These are phyloP conservation scores for Colletotrichum higginsianum DNA, from an alignment of 2,329 filamentous ascomycete genomes.

Conservation along the genomic window DNA sequence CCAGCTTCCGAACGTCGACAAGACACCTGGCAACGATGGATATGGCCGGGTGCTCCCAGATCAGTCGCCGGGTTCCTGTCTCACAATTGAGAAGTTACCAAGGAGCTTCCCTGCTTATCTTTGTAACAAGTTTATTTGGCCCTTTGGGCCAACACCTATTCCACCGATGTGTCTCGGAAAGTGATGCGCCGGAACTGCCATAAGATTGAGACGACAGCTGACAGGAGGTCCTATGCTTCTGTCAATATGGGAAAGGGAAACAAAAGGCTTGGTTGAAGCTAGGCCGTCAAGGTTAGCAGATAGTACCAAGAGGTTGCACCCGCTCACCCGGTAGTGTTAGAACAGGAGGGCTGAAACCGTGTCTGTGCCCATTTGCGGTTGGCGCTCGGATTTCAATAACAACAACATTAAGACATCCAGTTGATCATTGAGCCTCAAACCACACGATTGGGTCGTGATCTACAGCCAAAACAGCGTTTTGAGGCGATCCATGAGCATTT, in stretches of 20 bases:
- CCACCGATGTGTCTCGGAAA: slow-evolving; percentile 25
- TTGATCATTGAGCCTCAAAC: slow-evolving; percentile 25
- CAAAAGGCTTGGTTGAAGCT: background rate
- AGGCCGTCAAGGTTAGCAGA: background rate
- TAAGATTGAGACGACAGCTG: slow-evolving; percentile 35
- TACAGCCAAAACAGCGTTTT: slow-evolving; percentile 2
- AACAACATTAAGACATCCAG: slow-evolving; percentile 5
- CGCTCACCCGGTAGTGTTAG: background rate
- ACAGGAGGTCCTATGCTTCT: slow-evolving; percentile 27
- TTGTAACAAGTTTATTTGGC: slow-evolving; percentile 32
- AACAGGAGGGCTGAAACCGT: slow-evolving; percentile 16
- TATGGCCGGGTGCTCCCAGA: background rate
- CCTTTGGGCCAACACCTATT: background rate
- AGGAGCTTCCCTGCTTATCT: background rate
- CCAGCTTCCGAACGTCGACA: background rate
- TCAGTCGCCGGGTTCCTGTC: slow-evolving; percentile 6
- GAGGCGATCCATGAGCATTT: background rate
- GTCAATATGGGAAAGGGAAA: slow-evolving; percentile 8
- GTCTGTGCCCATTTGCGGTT: background rate
- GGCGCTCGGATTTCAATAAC: slow-evolving; percentile 4
- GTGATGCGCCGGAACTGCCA: slow-evolving; percentile 16
- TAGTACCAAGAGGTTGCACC: background rate
- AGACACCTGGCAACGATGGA: background rate
- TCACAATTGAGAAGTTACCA: background rate
- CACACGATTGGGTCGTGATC: slow-evolving; percentile 18